Evolutionary conservation across 768 basidiomycete genomes (phyloP).

Genomic region (Podaxis sp.): DNA sequence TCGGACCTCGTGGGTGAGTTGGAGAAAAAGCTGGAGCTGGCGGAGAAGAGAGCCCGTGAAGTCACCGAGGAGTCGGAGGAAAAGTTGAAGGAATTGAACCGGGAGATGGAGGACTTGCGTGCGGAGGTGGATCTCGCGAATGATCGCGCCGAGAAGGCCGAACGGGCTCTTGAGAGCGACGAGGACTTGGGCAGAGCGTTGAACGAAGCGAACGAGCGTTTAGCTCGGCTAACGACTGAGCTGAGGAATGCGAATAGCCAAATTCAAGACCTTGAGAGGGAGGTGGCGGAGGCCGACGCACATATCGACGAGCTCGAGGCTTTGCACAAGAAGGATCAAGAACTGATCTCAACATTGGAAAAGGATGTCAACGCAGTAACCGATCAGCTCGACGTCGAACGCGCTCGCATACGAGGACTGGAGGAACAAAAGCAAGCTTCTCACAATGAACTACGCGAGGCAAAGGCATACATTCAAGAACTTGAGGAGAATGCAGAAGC

Average conservation of each 20-base stretch:
- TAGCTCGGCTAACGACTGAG: conserved; percentile 51
- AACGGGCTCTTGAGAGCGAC: conserved; percentile 56
- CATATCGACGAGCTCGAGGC: conserved; percentile 53
- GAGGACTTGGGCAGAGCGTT: conserved; percentile 67
- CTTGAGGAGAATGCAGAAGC: conserved; percentile 56
- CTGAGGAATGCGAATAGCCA: conserved; percentile 55
- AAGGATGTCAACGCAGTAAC: conserved; percentile 33
- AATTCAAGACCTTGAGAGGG: conserved; percentile 59
- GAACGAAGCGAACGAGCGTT: conserved; percentile 58
- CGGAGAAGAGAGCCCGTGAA: conserved; percentile 42
- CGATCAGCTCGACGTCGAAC: conserved; percentile 33
- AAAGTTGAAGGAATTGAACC: conserved; percentile 42
- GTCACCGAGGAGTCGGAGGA: conserved; percentile 33
- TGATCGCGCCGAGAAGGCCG: conserved; percentile 62
- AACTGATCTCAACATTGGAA: conserved; percentile 38
- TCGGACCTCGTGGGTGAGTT: conserved; percentile 62
- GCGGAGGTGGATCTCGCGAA: conserved; percentile 51
- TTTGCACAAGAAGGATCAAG: conserved; percentile 50
- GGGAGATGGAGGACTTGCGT: conserved; percentile 37
- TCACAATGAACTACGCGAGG: conserved; percentile 41
- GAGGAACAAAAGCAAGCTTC: conserved; percentile 33
- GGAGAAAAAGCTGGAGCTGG: conserved; percentile 48
- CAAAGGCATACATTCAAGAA: conserved; percentile 50
- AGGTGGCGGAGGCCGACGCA: conserved; percentile 46
- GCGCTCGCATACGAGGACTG: conserved; percentile 21